A percentile compares a stretch with the other conserved stretches of the same genome.
These are phyloP conservation scores for Grigorovia jiainica DNA, from an alignment of 805 yeast genomes.

Conservation along the genomic window DNA sequence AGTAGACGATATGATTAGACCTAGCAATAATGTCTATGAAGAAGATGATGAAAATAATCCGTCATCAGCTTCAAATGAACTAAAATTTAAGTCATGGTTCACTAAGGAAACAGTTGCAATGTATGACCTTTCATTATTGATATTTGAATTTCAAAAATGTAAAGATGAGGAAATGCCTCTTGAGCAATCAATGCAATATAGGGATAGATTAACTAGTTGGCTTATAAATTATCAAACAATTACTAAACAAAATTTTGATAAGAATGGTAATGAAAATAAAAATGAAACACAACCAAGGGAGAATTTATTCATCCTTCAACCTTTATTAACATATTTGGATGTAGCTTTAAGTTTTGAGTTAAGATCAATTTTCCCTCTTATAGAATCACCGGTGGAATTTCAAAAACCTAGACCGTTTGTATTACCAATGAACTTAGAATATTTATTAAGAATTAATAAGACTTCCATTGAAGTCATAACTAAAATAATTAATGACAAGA, in stretches of 20 bases:
- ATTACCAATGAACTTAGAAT: slow-evolving; percentile 8
- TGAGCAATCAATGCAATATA: slow-evolving; percentile 9
- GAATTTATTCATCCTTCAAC: slow-evolving; percentile 9
- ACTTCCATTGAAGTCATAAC: slow-evolving; percentile 23
- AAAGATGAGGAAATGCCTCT: slow-evolving; percentile 14
- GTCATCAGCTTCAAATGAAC: neutral
- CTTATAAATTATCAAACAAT: slow-evolving; percentile 1
- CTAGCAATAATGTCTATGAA: neutral
- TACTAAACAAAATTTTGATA: neutral
- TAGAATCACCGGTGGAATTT: slow-evolving; percentile 8
- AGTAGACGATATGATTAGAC: slow-evolving; percentile 13
- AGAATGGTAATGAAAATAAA: neutral
- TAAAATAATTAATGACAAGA: slow-evolving; percentile 24
- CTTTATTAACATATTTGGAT: slow-evolving; percentile 17
- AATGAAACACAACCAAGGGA: neutral
- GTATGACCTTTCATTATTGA: slow-evolving; percentile 14
- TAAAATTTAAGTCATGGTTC: slow-evolving; percentile 12
- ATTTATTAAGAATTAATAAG: slow-evolving; percentile 7
- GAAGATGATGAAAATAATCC: neutral
- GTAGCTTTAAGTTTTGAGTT: slow-evolving; percentile 16
- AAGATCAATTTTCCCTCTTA: slow-evolving; percentile 13
- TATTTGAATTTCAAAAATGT: slow-evolving; percentile 13
- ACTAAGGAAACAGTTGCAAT: slow-evolving; percentile 13
- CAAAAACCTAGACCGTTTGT: neutral
- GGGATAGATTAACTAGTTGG: slow-evolving; percentile 13